These are phyloP conservation scores for Soucietia sequanensis DNA, from an alignment of 805 yeast genomes.

Conservation along the genomic window DNA sequence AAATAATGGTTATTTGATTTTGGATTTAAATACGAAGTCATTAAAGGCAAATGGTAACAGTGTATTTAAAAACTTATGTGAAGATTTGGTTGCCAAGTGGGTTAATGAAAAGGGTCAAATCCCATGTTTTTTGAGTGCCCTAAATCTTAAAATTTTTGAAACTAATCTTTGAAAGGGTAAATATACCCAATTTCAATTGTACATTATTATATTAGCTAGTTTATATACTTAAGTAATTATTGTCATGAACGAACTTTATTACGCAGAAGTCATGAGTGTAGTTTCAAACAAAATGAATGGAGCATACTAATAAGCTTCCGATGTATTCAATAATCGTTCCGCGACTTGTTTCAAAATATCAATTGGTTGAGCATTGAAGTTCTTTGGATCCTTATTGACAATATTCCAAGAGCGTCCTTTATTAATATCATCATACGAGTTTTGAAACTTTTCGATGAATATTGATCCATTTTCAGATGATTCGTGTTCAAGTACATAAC, in stretches of 20 bases:
- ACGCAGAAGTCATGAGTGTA: too few relatives aligned
- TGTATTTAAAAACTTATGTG: constrained; percentile 38
- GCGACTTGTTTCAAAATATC: constrained; percentile 40
- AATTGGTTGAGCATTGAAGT: constrained; percentile 37
- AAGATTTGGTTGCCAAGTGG: constrained; percentile 63
- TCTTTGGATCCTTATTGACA: constrained; percentile 47
- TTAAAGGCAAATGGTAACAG: constrained; percentile 50
- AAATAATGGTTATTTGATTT: constrained; percentile 46
- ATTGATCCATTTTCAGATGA: constrained; percentile 31
- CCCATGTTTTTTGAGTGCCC: constrained; percentile 75
- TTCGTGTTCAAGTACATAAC: constrained; percentile 41
- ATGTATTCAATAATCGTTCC: constrained; percentile 12
- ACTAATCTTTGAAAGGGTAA: constrained; percentile 18
- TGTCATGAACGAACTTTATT: too few relatives aligned
- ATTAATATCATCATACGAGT: constrained; percentile 48
- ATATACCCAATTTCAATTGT: constrained; percentile 1
- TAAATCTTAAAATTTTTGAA: constrained; percentile 66
- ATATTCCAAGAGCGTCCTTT: constrained; percentile 62
- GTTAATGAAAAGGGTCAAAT: constrained; percentile 65
- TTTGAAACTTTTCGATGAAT: constrained; percentile 34
- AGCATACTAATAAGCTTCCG: constrained; percentile 4
- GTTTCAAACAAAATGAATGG: neutral
- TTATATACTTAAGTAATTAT: neutral
- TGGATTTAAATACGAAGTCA: constrained; percentile 56
- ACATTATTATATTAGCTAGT: neutral